A percentile compares a stretch with the other conserved stretches of the same genome.
phyloP scores from a whole-genome alignment of 129 eudicot genomes.

The Ambrosia artemisiifolia region DNA sequence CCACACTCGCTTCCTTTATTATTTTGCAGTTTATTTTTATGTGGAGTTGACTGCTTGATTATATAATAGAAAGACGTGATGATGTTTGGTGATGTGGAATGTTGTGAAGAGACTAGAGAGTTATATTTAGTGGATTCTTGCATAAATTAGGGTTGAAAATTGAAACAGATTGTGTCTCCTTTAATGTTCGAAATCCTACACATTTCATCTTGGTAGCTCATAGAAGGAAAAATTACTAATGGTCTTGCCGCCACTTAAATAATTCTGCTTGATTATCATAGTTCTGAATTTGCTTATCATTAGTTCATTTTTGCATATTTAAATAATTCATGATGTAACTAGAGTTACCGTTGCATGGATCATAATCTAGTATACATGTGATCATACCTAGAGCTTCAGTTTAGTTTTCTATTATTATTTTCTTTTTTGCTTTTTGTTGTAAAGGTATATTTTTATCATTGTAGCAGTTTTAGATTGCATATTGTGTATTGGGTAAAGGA shows the following conservation, averaged over 20 bases:
- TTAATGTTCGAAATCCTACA: not conserved
- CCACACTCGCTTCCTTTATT: not conserved
- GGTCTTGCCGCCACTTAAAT: no score
- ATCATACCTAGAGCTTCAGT: not conserved
- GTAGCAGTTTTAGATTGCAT: not conserved
- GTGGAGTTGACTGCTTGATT: slow-evolving; percentile 6
- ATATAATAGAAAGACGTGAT: not conserved
- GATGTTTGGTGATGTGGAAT: slow-evolving; percentile 1
- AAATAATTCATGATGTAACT: not conserved
- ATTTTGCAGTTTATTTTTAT: not conserved
- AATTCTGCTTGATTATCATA: no score
- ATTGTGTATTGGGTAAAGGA: not conserved
- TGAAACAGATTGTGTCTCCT: not conserved
- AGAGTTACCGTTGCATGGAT: not conserved
- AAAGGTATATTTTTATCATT: not conserved
- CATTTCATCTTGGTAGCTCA: slow-evolving; percentile 11
- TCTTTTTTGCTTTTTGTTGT: not conserved
- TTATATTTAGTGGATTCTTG: not conserved
- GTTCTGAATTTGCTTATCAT: not conserved
- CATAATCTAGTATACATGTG: not conserved
- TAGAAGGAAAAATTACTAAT: slow-evolving; percentile 1
- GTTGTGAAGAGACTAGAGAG: not conserved
- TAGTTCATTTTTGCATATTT: not conserved
- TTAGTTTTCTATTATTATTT: not conserved
- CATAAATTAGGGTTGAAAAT: not conserved